Evolutionary conservation across 2,329 filamentous ascomycete genomes (phyloP), one percentile per base, ranked within the genome.

Genomic region (Colletotrichum magnum): DNA sequence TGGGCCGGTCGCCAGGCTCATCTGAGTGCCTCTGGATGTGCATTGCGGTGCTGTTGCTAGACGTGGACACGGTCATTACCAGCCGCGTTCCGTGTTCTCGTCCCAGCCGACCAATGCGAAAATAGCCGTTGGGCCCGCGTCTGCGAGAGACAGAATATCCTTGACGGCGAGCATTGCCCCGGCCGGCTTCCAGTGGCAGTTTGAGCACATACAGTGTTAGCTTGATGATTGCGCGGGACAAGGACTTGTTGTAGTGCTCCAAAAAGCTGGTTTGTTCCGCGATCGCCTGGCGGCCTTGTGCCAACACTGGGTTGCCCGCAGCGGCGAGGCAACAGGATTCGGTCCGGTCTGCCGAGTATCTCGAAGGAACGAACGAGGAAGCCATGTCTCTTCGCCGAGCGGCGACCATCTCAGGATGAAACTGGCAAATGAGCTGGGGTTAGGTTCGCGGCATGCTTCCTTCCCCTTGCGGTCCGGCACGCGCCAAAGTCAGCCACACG

Each of bases 291-390:
- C 24, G 56, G n/a, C 28, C 32, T 51, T 21, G 18, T 47, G 21
- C 45, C 36, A 36, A 18, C 15, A 24, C 52, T 45, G 47, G 24
- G 18, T 51, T 47, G 39, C 59, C 32, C 26, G 21, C 45, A 58
- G 50, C 24, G 39, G 41, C 28, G n/a, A 48, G 47, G 48, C 26
- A 45, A 24, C 4, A 62, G 13, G 36, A 24, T 48, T 57, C 52
- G 58, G 64, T 62, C 53, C 68, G 64, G 24, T 21, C 48, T 58
- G 48, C 52, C 68, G 58, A 41, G 57, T 45, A 41, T 60, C 50
- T 61, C 15, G 41, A 21, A 21, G 45, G 50, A 53, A n/a, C 21
- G 18, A 15, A 58, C 21, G 41, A 12, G 9, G 16, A 18, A 43
- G 41, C 43, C 39, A 50, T 21, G n/a, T 21, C 24, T 32, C 63